phyloP scores from a whole-genome alignment of 2,329 filamentous ascomycete species.

The Penicillium sp. region DNA sequence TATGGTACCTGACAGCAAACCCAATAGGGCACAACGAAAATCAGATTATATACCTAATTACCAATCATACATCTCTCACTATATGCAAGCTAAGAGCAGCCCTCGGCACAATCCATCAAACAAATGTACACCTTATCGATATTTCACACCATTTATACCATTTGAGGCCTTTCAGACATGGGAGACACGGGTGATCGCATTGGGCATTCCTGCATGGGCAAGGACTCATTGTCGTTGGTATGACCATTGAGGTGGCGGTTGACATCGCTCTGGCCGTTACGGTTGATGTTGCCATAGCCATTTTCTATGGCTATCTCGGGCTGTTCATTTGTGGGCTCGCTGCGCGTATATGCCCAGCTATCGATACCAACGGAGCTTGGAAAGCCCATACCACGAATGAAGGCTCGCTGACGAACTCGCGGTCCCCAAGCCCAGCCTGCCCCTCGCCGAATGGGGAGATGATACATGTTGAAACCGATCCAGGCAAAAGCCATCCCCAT shows the following conservation, averaged over 20 bases:
- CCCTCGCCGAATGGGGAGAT: slow-evolving; percentile 73
- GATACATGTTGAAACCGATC: slow-evolving; percentile 81
- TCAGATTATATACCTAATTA: no score
- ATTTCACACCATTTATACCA: neutral
- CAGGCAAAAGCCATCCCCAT: slow-evolving; percentile 72
- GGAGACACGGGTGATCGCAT: neutral
- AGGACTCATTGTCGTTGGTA: neutral
- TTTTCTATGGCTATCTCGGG: neutral
- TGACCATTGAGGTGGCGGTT: neutral
- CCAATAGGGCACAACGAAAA: no score
- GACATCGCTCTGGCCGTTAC: neutral
- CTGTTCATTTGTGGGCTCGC: neutral
- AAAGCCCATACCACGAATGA: slow-evolving; percentile 43
- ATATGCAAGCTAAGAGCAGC: neutral
- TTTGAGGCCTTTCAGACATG: neutral
- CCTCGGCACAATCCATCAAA: neutral
- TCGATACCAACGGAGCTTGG: slow-evolving; percentile 33
- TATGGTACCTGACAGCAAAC: no score
- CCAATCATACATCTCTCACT: neutral
- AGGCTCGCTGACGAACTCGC: slow-evolving; percentile 69
- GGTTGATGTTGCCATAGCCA: neutral
- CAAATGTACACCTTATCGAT: neutral
- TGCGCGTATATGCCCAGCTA: slow-evolving; percentile 23
- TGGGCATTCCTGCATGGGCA: neutral
- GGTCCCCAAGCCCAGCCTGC: slow-evolving; percentile 90